Base-by-base conservation (phyloP, 1,139 yeast genomes). In the Sugiyamaella neomexicana region DNA sequence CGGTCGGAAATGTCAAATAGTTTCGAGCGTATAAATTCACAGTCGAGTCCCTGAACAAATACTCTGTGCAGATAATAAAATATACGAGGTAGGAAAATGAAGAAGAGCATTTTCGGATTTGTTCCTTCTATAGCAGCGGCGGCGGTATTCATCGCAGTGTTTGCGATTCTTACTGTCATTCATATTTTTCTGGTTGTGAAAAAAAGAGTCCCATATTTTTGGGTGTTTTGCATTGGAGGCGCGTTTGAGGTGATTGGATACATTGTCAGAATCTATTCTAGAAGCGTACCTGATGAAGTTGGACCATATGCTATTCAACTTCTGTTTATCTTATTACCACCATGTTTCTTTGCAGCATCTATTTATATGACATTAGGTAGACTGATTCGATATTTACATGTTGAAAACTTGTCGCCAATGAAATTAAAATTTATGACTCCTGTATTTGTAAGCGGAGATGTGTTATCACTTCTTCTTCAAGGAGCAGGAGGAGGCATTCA, bases 291-390 rank as follows among this genome's bases (percentile, higher is more conserved):
- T 5, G 53, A 55, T 3, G 50, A 55, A 0, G 57, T 72, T 15
- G 60, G 60, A 0, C 69, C 75, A 0, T 78, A 70, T 58, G 67
- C 74, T 38, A 60, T 69, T 5, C 79, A 76, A 58, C 56, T 73
- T 0, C 61, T 73, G 8, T 62, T 74, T 27, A 59, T 76, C 31
- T 65, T 77, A 46, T 64, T 78, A 27, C 77, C 80, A 0, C 80
- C 81, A 2, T 69, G 77, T 1, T 63, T 78, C 44, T 70, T 71
- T 55, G 77, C 80, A 0, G 80, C 79, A 1, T 65, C 79, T 1
- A 69, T 76, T 45, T 78, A 77, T 62, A 77, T 78, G 80, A 50
- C 69, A 1, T 72, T 77, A 52, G 77, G 76, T 16, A 66, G 75
- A 47, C 55, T 77, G 52, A 61, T 75, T 15, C 58, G 56, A 25